Evolutionary conservation across 805 yeast species (phyloP).

Genomic region (Saturnispora sanitii): DNA sequence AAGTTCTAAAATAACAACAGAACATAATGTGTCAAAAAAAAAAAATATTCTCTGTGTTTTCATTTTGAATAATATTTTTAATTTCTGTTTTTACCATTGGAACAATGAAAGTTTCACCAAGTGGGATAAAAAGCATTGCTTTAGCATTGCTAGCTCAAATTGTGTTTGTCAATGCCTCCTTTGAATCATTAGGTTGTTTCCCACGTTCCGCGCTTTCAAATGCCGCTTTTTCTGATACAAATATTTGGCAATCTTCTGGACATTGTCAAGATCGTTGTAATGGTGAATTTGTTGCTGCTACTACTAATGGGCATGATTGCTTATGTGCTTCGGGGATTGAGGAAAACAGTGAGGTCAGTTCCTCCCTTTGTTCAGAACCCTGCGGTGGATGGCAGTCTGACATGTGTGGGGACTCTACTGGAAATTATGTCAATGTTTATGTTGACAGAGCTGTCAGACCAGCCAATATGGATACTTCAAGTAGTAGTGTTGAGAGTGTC

Average conservation of each 20-base stretch:
- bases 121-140: no score
- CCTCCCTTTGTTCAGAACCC: constrained; percentile 32
- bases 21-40: not conserved
- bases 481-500: constrained; percentile 17
- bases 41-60: no score
- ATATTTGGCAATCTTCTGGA: constrained; percentile 51
- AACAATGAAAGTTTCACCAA: no score
- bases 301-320: constrained; percentile 45
- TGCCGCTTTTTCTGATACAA: constrained; percentile 34
- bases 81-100: not conserved
- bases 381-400: constrained; percentile 59
- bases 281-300: constrained; percentile 31
- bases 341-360: constrained; percentile 16
- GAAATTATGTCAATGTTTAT: constrained; percentile 37
- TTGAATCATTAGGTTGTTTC: constrained; percentile 22
- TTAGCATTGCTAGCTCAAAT: no score
- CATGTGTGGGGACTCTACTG: constrained; percentile 46
- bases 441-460: constrained; percentile 20
- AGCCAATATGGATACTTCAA: constrained; percentile 11
- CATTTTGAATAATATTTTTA: no score
- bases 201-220: constrained; percentile 20
- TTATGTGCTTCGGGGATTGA: constrained; percentile 52
- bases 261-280: constrained; percentile 49
- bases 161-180: constrained; percentile 7
- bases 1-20: not conserved